Evolutionary conservation across 805 yeast species (phyloP), one percentile per base, ranked within the genome.

Genomic region (Ogataea nitratoaversa): DNA sequence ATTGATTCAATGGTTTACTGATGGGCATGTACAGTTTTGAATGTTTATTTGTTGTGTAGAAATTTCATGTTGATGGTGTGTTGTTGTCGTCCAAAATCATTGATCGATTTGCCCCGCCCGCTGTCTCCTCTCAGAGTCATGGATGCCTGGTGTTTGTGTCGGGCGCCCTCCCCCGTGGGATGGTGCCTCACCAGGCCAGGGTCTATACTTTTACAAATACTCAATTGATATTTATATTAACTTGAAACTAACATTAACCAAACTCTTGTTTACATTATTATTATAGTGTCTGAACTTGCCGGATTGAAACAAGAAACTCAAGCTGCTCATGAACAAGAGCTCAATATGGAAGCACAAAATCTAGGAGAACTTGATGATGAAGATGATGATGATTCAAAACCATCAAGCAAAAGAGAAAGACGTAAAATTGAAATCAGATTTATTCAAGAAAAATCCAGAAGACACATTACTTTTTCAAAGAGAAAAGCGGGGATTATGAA

Each of bases 401-500:
- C 73, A 19, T 76, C 77, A 19, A 68, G 68, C 53, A 70, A 68
- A 50, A 71, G 78, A 59, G 82, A 77, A 56, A 67, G 82, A 59
- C 70, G 99, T 71, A 91, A 91, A 67, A 91, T 91, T 57, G 99
- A 93, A 66, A 93, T 93, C 63, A 87, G 88, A 71, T 93, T 93
- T 60, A 93, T 93, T 58, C 96, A 91, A 70, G 97, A 93, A 66
- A 93, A 93, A 69, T 87, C 96, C 17, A 81, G 99, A 64, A 86
- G 99, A 59, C 99, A 93, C 67, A 95, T 93, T 55, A 93, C 99
- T 23, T 93, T 93, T 59, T 88, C 97, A 39, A 93, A 93, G 70
- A 84, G 99, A 68, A 91, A 91, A 68, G 98, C 96, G 34, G 99
- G 99, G 54, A 91, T 93, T 58, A 93, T 93, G 99, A 93, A 93